phyloP scores from a whole-genome alignment of 192 early-diverging fungal species.

The Linnemannia exigua region DNA sequence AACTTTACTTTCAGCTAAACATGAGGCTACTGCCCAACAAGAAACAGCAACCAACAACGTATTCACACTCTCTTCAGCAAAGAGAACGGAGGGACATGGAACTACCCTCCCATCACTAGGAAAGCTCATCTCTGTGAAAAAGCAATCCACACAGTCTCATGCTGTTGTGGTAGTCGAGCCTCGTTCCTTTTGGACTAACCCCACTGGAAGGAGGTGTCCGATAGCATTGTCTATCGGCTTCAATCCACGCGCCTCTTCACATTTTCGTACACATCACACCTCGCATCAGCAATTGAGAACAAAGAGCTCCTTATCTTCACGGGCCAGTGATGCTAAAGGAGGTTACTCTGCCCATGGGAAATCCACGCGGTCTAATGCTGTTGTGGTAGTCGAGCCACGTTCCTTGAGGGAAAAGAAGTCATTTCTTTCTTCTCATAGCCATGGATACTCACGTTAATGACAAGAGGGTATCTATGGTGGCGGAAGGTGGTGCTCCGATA shows the following conservation, averaged over 20 bases:
- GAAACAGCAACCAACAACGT: background rate
- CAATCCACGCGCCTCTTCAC: background rate
- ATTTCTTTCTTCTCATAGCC: background rate
- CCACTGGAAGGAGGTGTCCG: background rate
- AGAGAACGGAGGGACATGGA: background rate
- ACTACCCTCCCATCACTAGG: background rate
- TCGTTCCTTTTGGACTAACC: background rate
- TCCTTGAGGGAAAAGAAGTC: background rate
- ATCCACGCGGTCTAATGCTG: conserved; percentile 1
- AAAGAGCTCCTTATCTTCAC: background rate
- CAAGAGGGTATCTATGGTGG: background rate
- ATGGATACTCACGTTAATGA: background rate
- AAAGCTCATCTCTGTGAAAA: background rate
- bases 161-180: conserved; percentile 7
- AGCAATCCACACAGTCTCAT: background rate
- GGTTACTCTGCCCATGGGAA: background rate
- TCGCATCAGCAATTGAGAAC: background rate
- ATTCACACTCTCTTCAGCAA: background rate
- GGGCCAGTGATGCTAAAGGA: background rate
- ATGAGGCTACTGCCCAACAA: background rate
- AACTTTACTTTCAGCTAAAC: background rate
- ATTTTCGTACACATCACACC: background rate
- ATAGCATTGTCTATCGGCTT: background rate
- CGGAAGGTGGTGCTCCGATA: background rate
- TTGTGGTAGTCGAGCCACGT: conserved; percentile 4